Base-by-base conservation (phyloP, 257 asterid species). In the Gentiana macrophylla region DNA sequence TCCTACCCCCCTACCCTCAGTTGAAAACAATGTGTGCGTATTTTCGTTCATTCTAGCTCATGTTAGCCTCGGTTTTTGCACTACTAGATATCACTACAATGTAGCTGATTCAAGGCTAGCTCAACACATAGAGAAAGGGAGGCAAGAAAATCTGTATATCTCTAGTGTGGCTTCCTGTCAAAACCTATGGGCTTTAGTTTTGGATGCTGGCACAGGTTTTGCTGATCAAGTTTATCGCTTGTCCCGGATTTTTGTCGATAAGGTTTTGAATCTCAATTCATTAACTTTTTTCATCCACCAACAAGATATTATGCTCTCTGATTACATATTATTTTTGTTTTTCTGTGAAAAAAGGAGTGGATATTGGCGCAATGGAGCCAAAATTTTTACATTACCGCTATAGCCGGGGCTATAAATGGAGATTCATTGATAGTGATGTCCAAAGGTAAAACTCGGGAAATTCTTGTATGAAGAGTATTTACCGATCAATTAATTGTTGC, bases 171-270 rank as follows among this genome's bases (percentile, higher is more conserved):
- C 91, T 32, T 84, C 83, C 60, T 68, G 74, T 68, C 82, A 73
- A 55, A 88, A 79, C 67, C 75, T 84, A 8, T 88, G 93, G 93
- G 94, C 96, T 6, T 62, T 88, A 32, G 80, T 88, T 70, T 78
- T 88, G 94, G 96, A 88, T 79, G 95, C 94, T 1, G 95, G 94
- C 56, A 88, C 95, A 3, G 90, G 88, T 62, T 88, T 88, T 73
- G 44, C 53, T 12, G 41, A 75, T 4, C 96, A 88, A 71, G 81
- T 82, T 50, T 81, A 80, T 64, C 70, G 77, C 64, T 73, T 80
- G 33, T 84, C 95, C 12, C 79, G 88, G 2, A 52, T 43, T 45
- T 88, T 84, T 64, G 93, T 88, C 71, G 84, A 73, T 74, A 88
- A 88, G 95, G 96, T 78, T 45, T 49, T 49, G 35, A 13, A 51